Evolutionary conservation across 352 stramenopile genomes (phyloP).

Genomic region (Thraustochytrium striatum): DNA sequence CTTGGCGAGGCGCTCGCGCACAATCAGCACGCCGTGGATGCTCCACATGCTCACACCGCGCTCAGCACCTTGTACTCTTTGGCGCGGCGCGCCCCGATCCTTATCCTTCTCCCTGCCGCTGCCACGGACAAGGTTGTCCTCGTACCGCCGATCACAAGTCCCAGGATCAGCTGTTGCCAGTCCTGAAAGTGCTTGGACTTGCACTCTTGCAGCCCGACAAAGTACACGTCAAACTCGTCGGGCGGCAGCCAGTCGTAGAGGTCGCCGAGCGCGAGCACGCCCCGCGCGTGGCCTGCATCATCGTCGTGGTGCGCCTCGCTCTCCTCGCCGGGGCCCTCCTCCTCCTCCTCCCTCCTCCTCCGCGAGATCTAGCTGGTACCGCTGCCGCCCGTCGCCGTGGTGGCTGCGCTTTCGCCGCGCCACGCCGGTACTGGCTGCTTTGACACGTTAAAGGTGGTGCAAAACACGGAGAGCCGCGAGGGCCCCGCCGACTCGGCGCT

Average conservation of each 20-base stretch:
- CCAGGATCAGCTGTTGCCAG: constrained; percentile 22
- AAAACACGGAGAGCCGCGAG: neutral
- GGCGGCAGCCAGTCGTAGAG: constrained; percentile 36
- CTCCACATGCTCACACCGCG: constrained; percentile 49
- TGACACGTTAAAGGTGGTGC: constrained; percentile 42
- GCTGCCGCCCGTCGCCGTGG: neutral
- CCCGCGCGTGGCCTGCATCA: neutral
- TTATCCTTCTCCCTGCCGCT: neutral
- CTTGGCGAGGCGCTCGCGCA: constrained; percentile 29
- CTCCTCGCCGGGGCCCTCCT: neutral
- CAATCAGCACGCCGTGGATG: constrained; percentile 55
- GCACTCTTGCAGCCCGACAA: constrained; percentile 50
- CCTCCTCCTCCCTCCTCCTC: neutral
- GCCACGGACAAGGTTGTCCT: too few species aligned
- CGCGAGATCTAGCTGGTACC: neutral
- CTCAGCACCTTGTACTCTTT: constrained; percentile 50
- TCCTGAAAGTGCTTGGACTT: neutral
- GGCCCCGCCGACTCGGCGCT: neutral
- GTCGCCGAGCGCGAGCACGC: neutral
- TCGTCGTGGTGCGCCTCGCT: neutral
- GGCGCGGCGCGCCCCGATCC: neutral
- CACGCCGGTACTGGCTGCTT: neutral
- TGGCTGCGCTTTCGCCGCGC: neutral
- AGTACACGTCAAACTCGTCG: constrained; percentile 41
- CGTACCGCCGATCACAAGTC: too few species aligned